Conservation (phyloP, 129 eudicot genomes). For the Apium graveolens region DNA sequence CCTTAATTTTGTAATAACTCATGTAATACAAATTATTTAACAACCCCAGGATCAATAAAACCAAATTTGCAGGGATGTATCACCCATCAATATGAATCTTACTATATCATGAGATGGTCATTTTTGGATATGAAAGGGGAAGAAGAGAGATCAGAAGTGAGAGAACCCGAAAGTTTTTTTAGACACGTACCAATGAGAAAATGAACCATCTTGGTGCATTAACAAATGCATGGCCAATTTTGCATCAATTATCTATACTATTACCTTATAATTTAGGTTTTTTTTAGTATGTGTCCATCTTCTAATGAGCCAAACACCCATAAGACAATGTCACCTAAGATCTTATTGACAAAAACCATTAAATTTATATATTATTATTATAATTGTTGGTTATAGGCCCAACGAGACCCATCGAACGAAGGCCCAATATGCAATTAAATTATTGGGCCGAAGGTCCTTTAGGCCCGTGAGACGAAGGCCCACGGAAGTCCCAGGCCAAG, state of each 20-base stretch:
- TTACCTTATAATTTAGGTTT: too few species aligned
- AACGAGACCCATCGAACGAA: too few species aligned
- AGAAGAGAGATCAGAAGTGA: not conserved
- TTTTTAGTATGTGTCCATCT: too few species aligned
- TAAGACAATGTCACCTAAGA: too few species aligned
- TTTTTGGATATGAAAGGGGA: not conserved
- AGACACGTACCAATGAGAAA: not conserved
- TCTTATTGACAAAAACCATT: too few species aligned
- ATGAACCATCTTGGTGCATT: not conserved
- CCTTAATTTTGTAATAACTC: not conserved
- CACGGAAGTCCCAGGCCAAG: too few species aligned
- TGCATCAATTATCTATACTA: not conserved
- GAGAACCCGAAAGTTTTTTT: not conserved
- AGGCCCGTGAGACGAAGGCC: too few species aligned
- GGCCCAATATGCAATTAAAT: too few species aligned
- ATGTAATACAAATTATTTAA: not conserved
- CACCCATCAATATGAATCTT: not conserved
- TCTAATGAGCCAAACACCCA: too few species aligned
- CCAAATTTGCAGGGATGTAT: not conserved
- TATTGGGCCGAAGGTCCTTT: too few species aligned
- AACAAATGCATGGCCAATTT: not conserved
- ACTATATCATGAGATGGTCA: not conserved
- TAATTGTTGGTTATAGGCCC: too few species aligned
- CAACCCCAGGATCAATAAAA: not conserved
- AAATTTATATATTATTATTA: too few species aligned